Conservation (phyloP, 2,329 filamentous ascomycete genomes). For the Exophiala dermatitidis region DNA sequence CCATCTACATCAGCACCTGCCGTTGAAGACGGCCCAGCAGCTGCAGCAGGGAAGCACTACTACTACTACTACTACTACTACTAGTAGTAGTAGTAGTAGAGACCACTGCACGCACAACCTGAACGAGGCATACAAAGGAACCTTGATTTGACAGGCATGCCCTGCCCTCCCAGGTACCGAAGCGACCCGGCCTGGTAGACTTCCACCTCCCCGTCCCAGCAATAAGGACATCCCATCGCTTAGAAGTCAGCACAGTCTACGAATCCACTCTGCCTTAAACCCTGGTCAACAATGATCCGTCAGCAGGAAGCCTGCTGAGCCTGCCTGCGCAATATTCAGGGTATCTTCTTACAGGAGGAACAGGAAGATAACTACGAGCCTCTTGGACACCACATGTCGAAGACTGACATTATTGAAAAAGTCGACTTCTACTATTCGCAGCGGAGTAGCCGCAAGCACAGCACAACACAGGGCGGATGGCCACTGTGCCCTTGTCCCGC, state of each 20-base stretch:
- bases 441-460: too few relatives aligned
- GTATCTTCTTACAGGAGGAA: too few relatives aligned
- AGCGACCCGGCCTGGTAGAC: conserved; percentile 1
- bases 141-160: not conserved
- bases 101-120: not conserved
- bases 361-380: too few relatives aligned
- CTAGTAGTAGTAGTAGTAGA: not conserved
- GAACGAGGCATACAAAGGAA: not conserved
- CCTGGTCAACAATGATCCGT: too few relatives aligned
- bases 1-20: not conserved
- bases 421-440: too few relatives aligned
- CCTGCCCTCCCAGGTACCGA: conserved; percentile 6
- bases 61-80: not conserved
- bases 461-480: too few relatives aligned
- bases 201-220: conserved; percentile 1
- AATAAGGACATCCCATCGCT: conserved; percentile 2
- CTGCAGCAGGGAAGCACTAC: not conserved
- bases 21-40: not conserved
- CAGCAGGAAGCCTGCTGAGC: too few relatives aligned
- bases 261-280: not conserved
- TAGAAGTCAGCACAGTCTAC: not conserved
- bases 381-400: too few relatives aligned
- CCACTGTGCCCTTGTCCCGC: too few relatives aligned
- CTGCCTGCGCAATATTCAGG: too few relatives aligned
- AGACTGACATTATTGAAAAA: too few relatives aligned